Percentiles rank a stretch among this genome's conserved stretches.
Conservation (phyloP, 192 early-diverging fungal genomes). For the Thoreauomyces humboldtii region DNA sequence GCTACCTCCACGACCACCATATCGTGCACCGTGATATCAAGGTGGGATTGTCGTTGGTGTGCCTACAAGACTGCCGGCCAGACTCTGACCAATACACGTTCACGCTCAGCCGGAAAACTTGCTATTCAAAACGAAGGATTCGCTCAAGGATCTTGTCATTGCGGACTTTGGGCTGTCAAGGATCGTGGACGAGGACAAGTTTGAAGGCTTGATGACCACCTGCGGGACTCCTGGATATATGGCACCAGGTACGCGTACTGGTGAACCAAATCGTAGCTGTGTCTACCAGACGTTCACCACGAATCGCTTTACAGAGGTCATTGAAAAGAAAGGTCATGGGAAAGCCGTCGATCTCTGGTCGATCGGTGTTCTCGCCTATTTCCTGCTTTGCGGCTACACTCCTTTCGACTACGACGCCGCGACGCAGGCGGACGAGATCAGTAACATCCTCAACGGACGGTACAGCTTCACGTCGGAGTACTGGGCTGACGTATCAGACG, state of each 20-base stretch:
- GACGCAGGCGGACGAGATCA: constrained; percentile 42
- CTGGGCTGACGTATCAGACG: constrained; percentile 72
- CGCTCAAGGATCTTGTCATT: constrained; percentile 73
- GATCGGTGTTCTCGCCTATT: constrained; percentile 88
- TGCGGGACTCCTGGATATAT: constrained; percentile 75
- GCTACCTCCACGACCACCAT: constrained; percentile 81
- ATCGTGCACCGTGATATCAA: constrained; percentile 72
- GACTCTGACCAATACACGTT: too few species aligned
- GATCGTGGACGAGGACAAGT: constrained; percentile 44
- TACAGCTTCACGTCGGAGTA: constrained; percentile 54
- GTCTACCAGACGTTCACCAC: too few species aligned
- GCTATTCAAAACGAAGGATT: constrained; percentile 63
- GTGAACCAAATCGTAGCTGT: too few species aligned
- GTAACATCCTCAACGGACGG: constrained; percentile 41
- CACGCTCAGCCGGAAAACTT: constrained; percentile 87
- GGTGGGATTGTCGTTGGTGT: constrained; percentile 9
- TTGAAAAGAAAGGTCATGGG: constrained; percentile 78
- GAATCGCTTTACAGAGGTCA: constrained; percentile 60
- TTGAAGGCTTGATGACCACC: constrained; percentile 38
- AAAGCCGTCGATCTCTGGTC: constrained; percentile 94
- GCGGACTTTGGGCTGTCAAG: constrained; percentile 77
- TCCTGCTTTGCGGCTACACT: constrained; percentile 66
- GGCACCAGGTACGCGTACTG: constrained; percentile 29
- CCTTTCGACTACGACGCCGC: constrained; percentile 48
- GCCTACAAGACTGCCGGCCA: too few species aligned